These are phyloP conservation scores for Cryphonectria nitschkei DNA, from an alignment of 2,329 filamentous ascomycete species.

Conservation along the genomic window DNA sequence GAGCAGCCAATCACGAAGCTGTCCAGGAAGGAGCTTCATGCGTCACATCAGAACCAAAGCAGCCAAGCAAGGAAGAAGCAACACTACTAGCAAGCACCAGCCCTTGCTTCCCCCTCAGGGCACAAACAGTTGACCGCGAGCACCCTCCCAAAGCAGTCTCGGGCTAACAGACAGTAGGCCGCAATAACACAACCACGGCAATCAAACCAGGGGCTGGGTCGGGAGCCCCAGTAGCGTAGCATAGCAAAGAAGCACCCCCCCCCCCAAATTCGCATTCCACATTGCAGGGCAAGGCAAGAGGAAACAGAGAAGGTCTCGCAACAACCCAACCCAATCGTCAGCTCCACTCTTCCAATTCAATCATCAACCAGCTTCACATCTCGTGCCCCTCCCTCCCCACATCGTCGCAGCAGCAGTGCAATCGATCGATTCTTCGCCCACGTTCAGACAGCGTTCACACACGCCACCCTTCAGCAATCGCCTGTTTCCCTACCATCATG, in stretches of 20 bases:
- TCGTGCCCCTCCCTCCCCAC: neutral
- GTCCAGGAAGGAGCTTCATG: conserved; percentile 17
- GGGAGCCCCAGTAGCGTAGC: neutral
- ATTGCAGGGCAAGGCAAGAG: neutral
- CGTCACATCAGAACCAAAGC: neutral
- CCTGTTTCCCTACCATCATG: conserved; percentile 15
- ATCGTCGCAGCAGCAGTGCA: conserved; percentile 9
- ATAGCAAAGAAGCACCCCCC: neutral
- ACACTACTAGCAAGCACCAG: conserved; percentile 2
- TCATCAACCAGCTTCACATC: neutral
- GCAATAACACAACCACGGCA: neutral
- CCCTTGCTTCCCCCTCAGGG: conserved; percentile 5
- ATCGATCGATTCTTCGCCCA: neutral
- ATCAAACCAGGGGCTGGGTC: conserved; percentile 5
- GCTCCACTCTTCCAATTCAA: conserved; percentile 3
- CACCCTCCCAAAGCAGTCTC: neutral
- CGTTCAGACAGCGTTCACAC: conserved; percentile 8
- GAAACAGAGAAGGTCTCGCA: neutral
- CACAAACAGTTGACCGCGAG: neutral
- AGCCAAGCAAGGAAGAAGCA: neutral
- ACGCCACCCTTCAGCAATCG: neutral
- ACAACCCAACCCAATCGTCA: neutral
- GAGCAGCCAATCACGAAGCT: conserved; percentile 14
- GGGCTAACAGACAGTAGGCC: neutral
- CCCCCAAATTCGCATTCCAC: neutral